A percentile compares a stretch with the other conserved stretches of the same genome.
Conservation (phyloP, 306 rosid species). For the Ormosia semicastrata region DNA sequence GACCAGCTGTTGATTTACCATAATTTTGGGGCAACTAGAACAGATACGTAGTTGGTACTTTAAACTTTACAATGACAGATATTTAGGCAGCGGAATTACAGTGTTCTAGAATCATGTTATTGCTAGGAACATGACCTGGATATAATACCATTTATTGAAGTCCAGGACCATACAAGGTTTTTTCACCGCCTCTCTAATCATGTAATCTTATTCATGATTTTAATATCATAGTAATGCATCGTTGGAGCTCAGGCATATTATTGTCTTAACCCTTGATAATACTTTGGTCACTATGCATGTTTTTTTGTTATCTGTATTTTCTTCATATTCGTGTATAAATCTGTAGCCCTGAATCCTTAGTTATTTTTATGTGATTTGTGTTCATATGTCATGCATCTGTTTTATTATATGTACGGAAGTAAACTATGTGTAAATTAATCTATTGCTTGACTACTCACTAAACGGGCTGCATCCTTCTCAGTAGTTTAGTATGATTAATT, state of each 20-base stretch:
- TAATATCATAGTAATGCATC: background rate
- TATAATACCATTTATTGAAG: background rate
- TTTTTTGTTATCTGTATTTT: background rate
- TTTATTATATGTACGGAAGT: background rate
- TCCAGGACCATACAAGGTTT: background rate
- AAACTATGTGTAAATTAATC: background rate
- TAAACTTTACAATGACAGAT: background rate
- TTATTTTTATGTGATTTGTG: background rate
- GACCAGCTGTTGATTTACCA: too few relatives aligned
- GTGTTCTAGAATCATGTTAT: background rate
- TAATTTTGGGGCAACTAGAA: background rate
- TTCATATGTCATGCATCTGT: conserved; percentile 5
- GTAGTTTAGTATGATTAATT: background rate
- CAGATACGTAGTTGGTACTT: background rate
- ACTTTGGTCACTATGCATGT: background rate
- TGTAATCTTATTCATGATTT: background rate
- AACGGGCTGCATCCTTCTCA: background rate
- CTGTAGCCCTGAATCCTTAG: background rate
- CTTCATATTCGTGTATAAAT: background rate
- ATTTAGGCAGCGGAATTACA: background rate
- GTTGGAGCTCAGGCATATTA: background rate
- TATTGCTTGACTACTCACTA: background rate
- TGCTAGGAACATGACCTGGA: background rate
- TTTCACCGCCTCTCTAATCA: background rate
- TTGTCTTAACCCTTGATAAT: background rate